Evolutionary conservation across 371 early-diverging fungal genomes (phyloP), one percentile per base, ranked within the genome.

Genomic region (Mortierella polycephala): DNA sequence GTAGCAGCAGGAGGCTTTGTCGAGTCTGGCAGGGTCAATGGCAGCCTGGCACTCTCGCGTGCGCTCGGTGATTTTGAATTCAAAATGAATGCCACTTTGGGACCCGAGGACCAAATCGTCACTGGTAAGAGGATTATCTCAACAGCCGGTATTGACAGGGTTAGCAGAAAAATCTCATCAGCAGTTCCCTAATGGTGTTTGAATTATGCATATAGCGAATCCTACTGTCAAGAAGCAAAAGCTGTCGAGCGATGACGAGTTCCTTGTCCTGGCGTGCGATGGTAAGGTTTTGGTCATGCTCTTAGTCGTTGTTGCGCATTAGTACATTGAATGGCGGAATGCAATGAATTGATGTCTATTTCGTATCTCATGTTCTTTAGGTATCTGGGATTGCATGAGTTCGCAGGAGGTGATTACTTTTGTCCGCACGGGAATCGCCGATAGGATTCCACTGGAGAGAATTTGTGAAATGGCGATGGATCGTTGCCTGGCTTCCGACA

Each of bases 61-160:
- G 99, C 99, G 0, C 86, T 98, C 57, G 99, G 99, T 41, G 99
- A 98, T 82, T 96, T 96, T 84, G 98, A 97, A 81, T 98, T 96
- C 85, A 98, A 98, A 85, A 85, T 86, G 65, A 92, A 90, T 75
- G 55, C 82, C 1, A 72, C 87, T 46, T 69, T 96, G 30, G 83
- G 91, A 6, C 83, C 96, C 42, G 96, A 97, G 74, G 82, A 94
- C 70, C 98, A 97, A 82, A 89, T 93, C 16, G 98, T 98, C 23
- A 96, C 97, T 47, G 87, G 89, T 89, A 81, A 60, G 67, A 62
- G 12, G 42, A 44, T 46, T 1, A 54, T 50, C 8, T 11, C 23
- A 0, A 21, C 10, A 10, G 41, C 46, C n/a, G 9, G 11, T 7
- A 18, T 52, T 52, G 13, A 49, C 39, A 21, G 18, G 30, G 18